Base-by-base conservation (phyloP, 306 rosid species). In the Cucumis hystrix region DNA sequence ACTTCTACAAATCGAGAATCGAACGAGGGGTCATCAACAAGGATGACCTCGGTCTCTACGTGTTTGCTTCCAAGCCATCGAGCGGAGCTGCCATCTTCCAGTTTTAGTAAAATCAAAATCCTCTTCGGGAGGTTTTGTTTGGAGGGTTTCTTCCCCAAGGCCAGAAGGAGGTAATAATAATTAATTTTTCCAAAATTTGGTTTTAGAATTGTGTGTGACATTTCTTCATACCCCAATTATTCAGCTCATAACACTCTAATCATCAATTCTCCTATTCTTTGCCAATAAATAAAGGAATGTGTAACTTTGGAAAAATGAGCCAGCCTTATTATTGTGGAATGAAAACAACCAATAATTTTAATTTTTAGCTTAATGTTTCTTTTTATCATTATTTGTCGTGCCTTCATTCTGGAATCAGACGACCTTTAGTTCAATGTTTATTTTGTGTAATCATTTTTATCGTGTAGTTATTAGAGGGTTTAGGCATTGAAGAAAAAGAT, bases 31-130 rank as follows among this genome's bases (percentile, higher is more conserved):
- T 87, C 77, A 85, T 95, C 63, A 47, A 76, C 79, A 89, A 87
- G 56, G 85, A 85, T 30, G 98, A 95, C 35, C 88, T 92, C 23
- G 99, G 89, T 47, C 93, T 87, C 58, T 90, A 88, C 78, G 85
- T 95, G 20, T 95, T 95, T 79, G 97, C 99, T 75, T 95, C 99
- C 82, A 95, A 92, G 89, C 99, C 99, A 5, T 90, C 99, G 20
- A 90, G 99, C 82, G 99, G 99, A 45, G 91, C 99, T 82, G 99
- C 99, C 57, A 87, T 95, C 79, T 84, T 95, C 80, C 89, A 89
- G 86, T 85, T 95, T 75, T 92, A 90, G 82, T 18, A 15, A 23
- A 23, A 15, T 71, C 39, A 13, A 8, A 69, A 21, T 43, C 18
- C 37, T 68, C 37, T 68, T 13, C 5, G 55, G n/a, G 55, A 41